phyloP scores from a whole-genome alignment of 352 stramenopile species.

The Globisporangium lucens region DNA sequence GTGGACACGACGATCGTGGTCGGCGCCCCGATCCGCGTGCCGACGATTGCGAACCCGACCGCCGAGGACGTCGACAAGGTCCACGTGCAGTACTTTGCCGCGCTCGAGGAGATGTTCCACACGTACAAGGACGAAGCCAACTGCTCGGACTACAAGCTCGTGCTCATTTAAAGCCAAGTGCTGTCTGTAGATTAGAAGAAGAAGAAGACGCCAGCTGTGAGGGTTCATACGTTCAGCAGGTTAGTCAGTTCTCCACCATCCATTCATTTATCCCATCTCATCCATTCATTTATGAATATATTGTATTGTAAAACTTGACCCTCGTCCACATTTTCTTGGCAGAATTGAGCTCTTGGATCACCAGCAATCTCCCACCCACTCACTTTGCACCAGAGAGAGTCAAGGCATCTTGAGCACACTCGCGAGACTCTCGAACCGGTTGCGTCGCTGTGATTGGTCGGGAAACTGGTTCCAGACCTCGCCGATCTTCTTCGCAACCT shows the following conservation, averaged over 20 bases:
- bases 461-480: conserved; percentile 48
- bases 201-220: no score
- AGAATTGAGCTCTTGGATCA: neutral
- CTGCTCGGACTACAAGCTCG: conserved; percentile 69
- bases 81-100: conserved; percentile 58
- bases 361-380: no score
- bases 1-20: conserved; percentile 64
- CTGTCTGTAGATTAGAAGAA: no score
- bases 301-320: neutral
- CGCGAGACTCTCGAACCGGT: conserved; percentile 53
- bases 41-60: conserved; percentile 42
- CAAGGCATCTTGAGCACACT: conserved; percentile 19
- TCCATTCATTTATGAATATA: conserved; percentile 2
- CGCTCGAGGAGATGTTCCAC: conserved; percentile 57
- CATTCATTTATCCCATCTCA: neutral
- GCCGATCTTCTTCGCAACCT: conserved; percentile 29
- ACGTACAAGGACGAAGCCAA: conserved; percentile 75
- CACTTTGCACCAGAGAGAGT: neutral
- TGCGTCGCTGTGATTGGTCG: conserved; percentile 45
- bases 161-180: conserved; percentile 40
- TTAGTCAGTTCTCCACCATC: neutral
- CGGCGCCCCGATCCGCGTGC: conserved; percentile 52
- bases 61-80: conserved; percentile 57
- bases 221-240: no score
- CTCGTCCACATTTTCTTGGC: neutral